Percentiles rank a stretch among this genome's conserved stretches.
These are phyloP conservation scores for Nigrospora osmanthi DNA, from an alignment of 2,329 filamentous ascomycete species.

Conservation along the genomic window DNA sequence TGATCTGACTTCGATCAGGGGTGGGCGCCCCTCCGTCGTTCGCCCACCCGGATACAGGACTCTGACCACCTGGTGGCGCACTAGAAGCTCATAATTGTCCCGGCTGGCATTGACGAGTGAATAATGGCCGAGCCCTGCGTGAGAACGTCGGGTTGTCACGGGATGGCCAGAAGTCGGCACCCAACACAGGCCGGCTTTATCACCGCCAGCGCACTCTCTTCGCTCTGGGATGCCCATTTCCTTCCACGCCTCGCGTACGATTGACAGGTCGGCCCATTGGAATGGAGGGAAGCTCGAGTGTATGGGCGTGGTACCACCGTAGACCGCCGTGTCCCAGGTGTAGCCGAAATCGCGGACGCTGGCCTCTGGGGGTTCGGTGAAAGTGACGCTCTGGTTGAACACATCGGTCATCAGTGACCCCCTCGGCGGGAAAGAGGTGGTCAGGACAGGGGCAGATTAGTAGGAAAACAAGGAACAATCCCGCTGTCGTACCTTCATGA, in stretches of 20 bases:
- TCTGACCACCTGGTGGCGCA: constrained; percentile 18
- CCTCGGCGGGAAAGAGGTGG: too few species aligned
- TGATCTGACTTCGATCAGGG: too few species aligned
- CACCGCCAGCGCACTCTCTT: constrained; percentile 17
- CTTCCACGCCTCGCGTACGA: constrained; percentile 9
- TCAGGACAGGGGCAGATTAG: too few species aligned
- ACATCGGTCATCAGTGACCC: not conserved
- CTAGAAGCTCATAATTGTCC: constrained; percentile 16
- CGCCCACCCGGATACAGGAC: constrained; percentile 7
- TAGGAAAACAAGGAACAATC: too few species aligned
- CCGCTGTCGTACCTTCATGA: constrained; percentile 23
- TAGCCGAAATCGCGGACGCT: constrained; percentile 19
- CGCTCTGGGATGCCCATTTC: constrained; percentile 15
- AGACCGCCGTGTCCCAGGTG: constrained; percentile 22
- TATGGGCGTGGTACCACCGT: constrained; percentile 21
- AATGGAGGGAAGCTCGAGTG: constrained; percentile 22
- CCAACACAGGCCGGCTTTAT: constrained; percentile 23
- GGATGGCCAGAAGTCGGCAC: constrained; percentile 19
- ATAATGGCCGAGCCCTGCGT: constrained; percentile 22
- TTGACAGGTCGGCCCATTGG: constrained; percentile 15
- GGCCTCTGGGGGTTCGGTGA: constrained; percentile 16
- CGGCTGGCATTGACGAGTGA: constrained; percentile 11
- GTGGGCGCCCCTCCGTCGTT: too few species aligned
- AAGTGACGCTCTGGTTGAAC: constrained; percentile 20
- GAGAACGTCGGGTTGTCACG: constrained; percentile 16